Conservation (phyloP, 768 basidiomycete genomes). For the Trametes coccinea region DNA sequence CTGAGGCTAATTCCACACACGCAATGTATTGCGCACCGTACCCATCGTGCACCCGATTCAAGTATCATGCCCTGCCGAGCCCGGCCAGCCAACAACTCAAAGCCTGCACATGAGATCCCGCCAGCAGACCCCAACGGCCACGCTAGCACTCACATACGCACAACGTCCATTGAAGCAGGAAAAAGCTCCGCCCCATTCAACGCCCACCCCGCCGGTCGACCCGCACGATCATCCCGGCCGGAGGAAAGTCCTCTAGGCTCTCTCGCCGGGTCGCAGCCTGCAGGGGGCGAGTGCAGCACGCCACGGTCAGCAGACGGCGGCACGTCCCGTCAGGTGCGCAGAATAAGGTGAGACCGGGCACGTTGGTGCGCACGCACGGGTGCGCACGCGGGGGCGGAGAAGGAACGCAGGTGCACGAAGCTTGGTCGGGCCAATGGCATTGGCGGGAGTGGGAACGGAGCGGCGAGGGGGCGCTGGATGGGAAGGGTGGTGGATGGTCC, state of each 20-base stretch:
- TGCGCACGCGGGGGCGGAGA: not conserved
- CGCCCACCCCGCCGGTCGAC: not conserved
- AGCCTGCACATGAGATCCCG: no score
- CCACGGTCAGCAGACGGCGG: slow-evolving; percentile 10
- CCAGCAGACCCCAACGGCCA: no score
- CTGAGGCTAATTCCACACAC: not conserved
- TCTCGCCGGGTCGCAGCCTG: no score
- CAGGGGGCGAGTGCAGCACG: no score
- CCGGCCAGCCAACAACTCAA: no score
- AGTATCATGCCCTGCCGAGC: not conserved
- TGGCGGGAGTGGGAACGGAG: not conserved
- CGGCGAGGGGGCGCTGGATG: not conserved
- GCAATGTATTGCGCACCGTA: slow-evolving; percentile 4
- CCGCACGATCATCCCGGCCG: not conserved
- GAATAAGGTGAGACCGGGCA: slow-evolving; percentile 14
- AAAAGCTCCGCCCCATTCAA: not conserved
- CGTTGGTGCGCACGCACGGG: slow-evolving; percentile 9
- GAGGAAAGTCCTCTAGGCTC: no score
- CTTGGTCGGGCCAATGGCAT: slow-evolving; percentile 3
- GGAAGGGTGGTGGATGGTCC: not conserved
- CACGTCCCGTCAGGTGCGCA: slow-evolving; percentile 13
- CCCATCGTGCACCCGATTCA: not conserved
- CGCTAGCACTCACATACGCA: no score
- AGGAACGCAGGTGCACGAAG: not conserved
- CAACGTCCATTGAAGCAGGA: no score